Percentiles rank a stretch among this genome's conserved stretches.
phyloP scores from a whole-genome alignment of 768 basidiomycete species.

The Hirschioporus abietinus region DNA sequence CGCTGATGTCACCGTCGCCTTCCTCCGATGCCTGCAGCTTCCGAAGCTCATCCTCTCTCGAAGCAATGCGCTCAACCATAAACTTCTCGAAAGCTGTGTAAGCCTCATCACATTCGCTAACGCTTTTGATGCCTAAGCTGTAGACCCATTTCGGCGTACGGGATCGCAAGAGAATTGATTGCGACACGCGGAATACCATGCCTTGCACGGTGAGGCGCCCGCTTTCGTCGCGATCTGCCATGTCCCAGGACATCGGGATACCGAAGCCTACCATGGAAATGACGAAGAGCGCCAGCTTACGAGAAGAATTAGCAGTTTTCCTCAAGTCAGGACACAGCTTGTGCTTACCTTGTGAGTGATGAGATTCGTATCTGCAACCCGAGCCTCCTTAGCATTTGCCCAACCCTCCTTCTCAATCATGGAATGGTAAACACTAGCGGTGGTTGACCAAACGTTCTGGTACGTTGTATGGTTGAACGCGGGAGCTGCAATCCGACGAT shows the following conservation, averaged over 20 bases:
- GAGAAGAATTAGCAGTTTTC: background rate
- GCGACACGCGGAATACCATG: background rate
- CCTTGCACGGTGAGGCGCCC: background rate
- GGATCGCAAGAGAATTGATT: background rate
- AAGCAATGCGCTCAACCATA: background rate
- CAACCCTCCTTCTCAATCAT: conserved; percentile 35
- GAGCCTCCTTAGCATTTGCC: background rate
- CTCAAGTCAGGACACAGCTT: background rate
- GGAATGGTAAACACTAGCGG: conserved; percentile 30
- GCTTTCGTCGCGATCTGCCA: background rate
- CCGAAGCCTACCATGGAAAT: conserved; percentile 26
- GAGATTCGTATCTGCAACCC: conserved; percentile 12
- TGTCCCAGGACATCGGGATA: conserved; percentile 18
- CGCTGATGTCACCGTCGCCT: conserved; percentile 9
- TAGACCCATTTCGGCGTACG: conserved; percentile 2
- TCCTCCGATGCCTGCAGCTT: background rate
- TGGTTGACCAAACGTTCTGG: conserved; percentile 37
- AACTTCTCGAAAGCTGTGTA: background rate
- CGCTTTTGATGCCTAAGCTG: background rate
- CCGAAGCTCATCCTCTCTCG: background rate
- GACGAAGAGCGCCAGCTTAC: conserved; percentile 18
- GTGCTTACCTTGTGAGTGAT: conserved; percentile 11
- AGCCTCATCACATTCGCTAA: conserved; percentile 1
- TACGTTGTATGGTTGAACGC: conserved; percentile 39
- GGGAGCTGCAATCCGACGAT: conserved; percentile 39